Evolutionary conservation across 2,329 filamentous ascomycete genomes (phyloP).

Genomic region (Colletotrichum sublineola): DNA sequence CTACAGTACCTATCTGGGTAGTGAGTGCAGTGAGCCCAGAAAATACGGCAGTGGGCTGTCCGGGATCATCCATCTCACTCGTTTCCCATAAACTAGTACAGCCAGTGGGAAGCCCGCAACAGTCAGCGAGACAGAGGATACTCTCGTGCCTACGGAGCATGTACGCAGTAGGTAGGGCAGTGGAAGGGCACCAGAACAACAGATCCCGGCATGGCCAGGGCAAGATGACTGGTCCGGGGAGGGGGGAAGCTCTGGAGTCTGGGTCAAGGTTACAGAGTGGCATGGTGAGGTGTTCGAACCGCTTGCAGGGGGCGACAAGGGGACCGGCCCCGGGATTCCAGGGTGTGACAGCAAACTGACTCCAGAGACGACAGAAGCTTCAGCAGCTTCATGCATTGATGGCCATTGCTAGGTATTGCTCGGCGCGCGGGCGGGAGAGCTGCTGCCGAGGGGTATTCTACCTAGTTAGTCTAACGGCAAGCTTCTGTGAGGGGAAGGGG

Average conservation of each 20-base stretch:
- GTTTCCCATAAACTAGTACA: not conserved
- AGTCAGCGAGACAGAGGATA: not conserved
- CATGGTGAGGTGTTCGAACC: conserved; percentile 8
- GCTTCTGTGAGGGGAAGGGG: not conserved
- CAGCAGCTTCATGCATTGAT: conserved; percentile 38
- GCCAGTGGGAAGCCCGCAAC: not conserved
- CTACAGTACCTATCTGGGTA: no score
- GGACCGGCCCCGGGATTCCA: conserved; percentile 15
- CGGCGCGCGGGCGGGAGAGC: not conserved
- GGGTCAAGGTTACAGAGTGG: conserved; percentile 6
- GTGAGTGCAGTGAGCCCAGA: no score
- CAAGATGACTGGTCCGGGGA: conserved; percentile 4
- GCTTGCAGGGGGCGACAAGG: conserved; percentile 18
- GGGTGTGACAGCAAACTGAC: conserved; percentile 25
- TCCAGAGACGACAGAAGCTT: conserved; percentile 41
- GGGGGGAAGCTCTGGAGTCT: not conserved
- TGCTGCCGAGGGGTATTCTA: not conserved
- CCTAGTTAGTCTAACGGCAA: not conserved
- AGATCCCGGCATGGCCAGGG: not conserved
- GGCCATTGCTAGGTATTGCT: conserved; percentile 13
- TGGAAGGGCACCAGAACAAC: conserved; percentile 32
- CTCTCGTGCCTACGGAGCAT: no score
- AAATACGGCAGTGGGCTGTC: conserved; percentile 16
- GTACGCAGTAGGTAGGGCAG: not conserved
- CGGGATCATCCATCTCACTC: not conserved